Evolutionary conservation across 345 rosid species (phyloP).

Genomic region (Melastoma malabathricum): DNA sequence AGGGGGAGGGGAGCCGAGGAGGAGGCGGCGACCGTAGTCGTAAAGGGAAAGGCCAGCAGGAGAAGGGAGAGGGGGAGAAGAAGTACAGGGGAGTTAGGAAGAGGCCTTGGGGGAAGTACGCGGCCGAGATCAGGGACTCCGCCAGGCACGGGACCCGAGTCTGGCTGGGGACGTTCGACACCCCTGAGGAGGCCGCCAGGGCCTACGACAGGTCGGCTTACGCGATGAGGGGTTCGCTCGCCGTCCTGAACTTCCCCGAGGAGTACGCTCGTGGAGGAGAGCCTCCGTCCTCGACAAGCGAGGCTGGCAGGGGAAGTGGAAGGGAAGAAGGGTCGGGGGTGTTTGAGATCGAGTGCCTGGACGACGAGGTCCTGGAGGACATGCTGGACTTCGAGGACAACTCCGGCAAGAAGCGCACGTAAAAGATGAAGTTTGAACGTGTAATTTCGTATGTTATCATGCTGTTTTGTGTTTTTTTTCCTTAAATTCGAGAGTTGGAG

Average conservation of each 20-base stretch:
- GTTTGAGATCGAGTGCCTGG: conserved; percentile 43
- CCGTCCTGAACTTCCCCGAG: conserved; percentile 63
- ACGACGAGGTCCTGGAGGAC: conserved; percentile 40
- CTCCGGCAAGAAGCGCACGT: conserved; percentile 4
- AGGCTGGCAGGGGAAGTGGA: conserved; percentile 6
- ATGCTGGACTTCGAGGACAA: conserved; percentile 31
- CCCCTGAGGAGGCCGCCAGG: conserved; percentile 68
- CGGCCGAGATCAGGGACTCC: conserved; percentile 82
- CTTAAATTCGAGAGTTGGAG: too few species aligned
- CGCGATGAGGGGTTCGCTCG: conserved; percentile 50
- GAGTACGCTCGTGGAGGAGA: conserved; percentile 28
- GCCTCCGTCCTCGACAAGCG: background rate
- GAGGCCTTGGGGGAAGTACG: conserved; percentile 80
- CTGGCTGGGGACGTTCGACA: conserved; percentile 79
- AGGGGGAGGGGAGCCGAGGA: too few species aligned
- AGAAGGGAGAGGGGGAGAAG: too few species aligned
- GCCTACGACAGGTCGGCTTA: conserved; percentile 77
- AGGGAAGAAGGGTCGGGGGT: conserved; percentile 15
- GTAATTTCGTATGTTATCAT: too few species aligned
- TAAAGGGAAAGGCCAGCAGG: too few species aligned
- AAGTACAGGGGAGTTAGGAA: conserved; percentile 13
- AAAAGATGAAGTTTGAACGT: too few species aligned
- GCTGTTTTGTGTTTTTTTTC: too few species aligned
- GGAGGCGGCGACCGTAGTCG: too few species aligned
- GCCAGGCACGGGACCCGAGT: conserved; percentile 46